Conservation (phyloP, 352 stramenopile species). For the Globisporangium spiculum region DNA sequence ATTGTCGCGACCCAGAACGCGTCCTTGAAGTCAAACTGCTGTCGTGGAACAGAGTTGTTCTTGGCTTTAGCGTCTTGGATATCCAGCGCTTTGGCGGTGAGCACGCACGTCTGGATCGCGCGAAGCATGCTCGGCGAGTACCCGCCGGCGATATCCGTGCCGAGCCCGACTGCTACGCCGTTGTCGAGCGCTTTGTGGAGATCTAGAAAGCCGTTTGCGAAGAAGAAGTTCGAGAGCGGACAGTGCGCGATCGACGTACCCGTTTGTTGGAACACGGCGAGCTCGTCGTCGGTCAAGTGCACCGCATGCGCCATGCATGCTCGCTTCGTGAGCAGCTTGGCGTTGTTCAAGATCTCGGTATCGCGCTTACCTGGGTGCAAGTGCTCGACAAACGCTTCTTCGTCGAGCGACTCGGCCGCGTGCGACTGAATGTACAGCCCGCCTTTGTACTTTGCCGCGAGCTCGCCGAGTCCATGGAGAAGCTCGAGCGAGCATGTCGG, state of each 20-base stretch:
- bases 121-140: constrained; percentile 90
- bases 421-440: constrained; percentile 84
- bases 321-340: constrained; percentile 58
- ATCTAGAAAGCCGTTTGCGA: constrained; percentile 70
- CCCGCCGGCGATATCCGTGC: constrained; percentile 90
- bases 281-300: constrained; percentile 66
- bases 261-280: constrained; percentile 41
- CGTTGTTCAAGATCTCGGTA: constrained; percentile 65
- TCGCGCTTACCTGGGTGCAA: constrained; percentile 68
- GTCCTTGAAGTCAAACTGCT: constrained; percentile 68
- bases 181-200: constrained; percentile 51
- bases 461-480: constrained; percentile 60
- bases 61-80: constrained; percentile 30
- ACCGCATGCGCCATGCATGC: constrained; percentile 89
- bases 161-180: constrained; percentile 58
- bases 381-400: constrained; percentile 74
- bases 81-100: constrained; percentile 65
- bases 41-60: not conserved
- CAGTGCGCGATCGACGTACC: constrained; percentile 85
- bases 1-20: constrained; percentile 88
- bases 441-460: constrained; percentile 58
- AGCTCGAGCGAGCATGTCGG: constrained; percentile 85
- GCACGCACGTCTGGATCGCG: constrained; percentile 74
- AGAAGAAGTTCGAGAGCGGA: constrained; percentile 91
- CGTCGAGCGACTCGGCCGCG: constrained; percentile 78